Evolutionary conservation across 768 basidiomycete species (phyloP), one percentile per base, ranked within the genome.

Genomic region (Lactifluus volemus): DNA sequence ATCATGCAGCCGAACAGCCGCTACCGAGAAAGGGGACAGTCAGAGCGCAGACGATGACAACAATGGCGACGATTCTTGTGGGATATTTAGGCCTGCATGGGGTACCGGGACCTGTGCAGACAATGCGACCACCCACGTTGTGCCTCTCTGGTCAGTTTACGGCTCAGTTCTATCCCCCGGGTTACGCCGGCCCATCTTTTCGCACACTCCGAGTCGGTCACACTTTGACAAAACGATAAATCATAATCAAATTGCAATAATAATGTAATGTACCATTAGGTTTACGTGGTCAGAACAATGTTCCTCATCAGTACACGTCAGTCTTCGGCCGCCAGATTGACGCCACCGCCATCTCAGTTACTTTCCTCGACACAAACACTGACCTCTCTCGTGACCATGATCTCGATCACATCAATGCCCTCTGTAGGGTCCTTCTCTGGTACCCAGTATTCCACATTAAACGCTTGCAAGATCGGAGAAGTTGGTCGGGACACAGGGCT

Each of bases 1-100:
- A 39, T 63, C 61, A 63, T 63, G 51, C 61, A 63, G 61, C 61
- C 56, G 61, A 63, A 58, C 52, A 58, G 56, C 61, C 61, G 41
- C 61, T 38, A 58, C 56, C 51, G 30, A 53, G 61, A 58, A 62
- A 53, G 51, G 61, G 41, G 51, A 53, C 51, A 42, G 51, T 62
- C 51, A 49, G 45, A 36, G 19, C 25, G 25, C 55, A 49, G 56
- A 58, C 42, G 34, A 58, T 49, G 47, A 14, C 39, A 42, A 58
- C 39, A 39, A 53, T 63, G 51, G 34, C 25, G 47, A n/a, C 47
- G 61, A 44, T 49, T 44, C 25, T 53, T 44, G 53, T 21, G 34
- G 38, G 45, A 36, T 41, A 47, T 12, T 54, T 44, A 63, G 56
- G 56, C 52, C 21, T 42, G 61, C 61, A 63, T 63, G 56, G 25